These are phyloP conservation scores for Talaromyces sp. DNA, from an alignment of 2,329 filamentous ascomycete genomes.

Conservation along the genomic window DNA sequence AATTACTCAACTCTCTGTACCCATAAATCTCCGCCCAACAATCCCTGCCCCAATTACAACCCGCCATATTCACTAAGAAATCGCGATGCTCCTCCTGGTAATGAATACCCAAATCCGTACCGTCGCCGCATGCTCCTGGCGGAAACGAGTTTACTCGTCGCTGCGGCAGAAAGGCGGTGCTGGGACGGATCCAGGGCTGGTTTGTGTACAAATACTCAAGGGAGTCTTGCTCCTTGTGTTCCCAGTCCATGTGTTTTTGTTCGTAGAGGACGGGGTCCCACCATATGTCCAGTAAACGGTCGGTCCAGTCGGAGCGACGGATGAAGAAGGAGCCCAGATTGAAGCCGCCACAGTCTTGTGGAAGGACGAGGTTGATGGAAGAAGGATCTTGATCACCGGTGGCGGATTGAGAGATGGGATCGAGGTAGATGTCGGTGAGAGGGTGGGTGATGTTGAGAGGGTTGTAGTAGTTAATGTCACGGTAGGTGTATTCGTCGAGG, in stretches of 20 bases:
- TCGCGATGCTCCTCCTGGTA: conserved; percentile 83
- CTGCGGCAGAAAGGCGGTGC: conserved; percentile 85
- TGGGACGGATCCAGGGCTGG: conserved; percentile 88
- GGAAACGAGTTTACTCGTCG: conserved; percentile 95
- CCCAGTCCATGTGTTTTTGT: conserved; percentile 98
- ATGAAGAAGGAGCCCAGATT: conserved; percentile 96
- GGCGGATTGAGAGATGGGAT: conserved; percentile 66
- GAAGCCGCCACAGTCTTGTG: conserved; percentile 94
- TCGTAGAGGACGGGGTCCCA: conserved; percentile 98
- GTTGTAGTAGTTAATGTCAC: conserved; percentile 95
- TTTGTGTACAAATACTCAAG: conserved; percentile 86
- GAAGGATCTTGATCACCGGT: conserved; percentile 72
- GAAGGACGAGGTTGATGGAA: conserved; percentile 82
- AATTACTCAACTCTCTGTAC: conserved; percentile 87
- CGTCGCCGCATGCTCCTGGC: conserved; percentile 71
- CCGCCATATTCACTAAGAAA: conserved; percentile 97
- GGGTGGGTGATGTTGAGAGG: conserved; percentile 91
- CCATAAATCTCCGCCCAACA: conserved; percentile 98
- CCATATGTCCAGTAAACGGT: conserved; percentile 90
- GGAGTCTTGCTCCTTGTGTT: conserved; percentile 97
- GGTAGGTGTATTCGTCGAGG: conserved; percentile 71
- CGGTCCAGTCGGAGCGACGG: conserved; percentile 79
- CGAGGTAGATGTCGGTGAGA: conserved; percentile 69
- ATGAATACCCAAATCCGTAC: conserved; percentile 68
- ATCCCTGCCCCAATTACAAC: conserved; percentile 93